phyloP scores from a whole-genome alignment of 305 asterid species.

The Fraxinus sp. region DNA sequence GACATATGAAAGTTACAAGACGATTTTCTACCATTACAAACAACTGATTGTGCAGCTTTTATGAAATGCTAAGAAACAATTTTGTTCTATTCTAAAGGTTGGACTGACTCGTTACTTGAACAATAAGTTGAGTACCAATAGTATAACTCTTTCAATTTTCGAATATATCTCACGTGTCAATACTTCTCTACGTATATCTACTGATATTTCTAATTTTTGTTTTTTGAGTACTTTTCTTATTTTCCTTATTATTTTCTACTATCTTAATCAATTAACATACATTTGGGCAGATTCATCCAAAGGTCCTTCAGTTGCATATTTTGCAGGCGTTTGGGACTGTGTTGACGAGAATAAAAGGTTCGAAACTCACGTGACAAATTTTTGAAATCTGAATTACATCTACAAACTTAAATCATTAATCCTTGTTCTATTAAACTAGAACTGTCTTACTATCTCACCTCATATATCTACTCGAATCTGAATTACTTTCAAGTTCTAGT shows the following conservation, averaged over 20 bases:
- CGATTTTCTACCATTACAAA: neutral
- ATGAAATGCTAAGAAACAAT: too few relatives aligned
- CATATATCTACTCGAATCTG: neutral
- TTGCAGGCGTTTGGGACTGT: neutral
- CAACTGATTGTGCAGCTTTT: neutral
- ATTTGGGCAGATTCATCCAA: neutral
- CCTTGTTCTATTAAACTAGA: neutral
- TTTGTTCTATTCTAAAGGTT: too few relatives aligned
- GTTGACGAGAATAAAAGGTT: neutral
- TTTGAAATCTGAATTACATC: neutral
- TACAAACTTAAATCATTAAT: neutral
- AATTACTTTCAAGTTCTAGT: neutral
- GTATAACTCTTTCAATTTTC: too few relatives aligned
- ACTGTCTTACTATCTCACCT: neutral
- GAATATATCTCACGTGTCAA: neutral
- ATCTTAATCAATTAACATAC: neutral
- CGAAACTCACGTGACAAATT: neutral
- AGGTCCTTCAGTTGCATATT: neutral
- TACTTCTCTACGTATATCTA: too few relatives aligned
- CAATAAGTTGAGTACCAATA: too few relatives aligned
- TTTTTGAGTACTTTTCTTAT: neutral
- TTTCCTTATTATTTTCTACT: neutral
- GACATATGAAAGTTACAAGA: neutral
- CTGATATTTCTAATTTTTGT: neutral
- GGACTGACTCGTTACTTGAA: too few relatives aligned